These are phyloP conservation scores for Apophysomyces sp. DNA, from an alignment of 371 early-diverging fungal genomes.

Conservation along the genomic window DNA sequence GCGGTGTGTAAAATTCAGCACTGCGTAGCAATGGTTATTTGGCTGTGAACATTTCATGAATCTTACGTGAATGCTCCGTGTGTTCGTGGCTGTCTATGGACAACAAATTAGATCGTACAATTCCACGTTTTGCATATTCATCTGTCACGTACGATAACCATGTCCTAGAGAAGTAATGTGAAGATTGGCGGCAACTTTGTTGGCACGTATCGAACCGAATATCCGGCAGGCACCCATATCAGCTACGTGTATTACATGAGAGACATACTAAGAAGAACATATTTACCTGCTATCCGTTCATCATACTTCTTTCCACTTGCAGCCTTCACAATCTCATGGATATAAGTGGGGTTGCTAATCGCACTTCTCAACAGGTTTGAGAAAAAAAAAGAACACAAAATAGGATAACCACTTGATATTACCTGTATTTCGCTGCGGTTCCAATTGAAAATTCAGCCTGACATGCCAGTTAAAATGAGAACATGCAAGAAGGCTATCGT, in stretches of 20 bases:
- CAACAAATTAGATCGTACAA: neutral
- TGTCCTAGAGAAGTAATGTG: slow-evolving; percentile 91
- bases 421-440: slow-evolving; percentile 39
- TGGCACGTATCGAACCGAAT: slow-evolving; percentile 70
- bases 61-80: slow-evolving; percentile 68
- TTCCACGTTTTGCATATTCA: neutral
- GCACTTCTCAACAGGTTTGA: slow-evolving; percentile 6
- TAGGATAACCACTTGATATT: slow-evolving; percentile 2
- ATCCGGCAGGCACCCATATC: slow-evolving; percentile 74
- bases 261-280: neutral
- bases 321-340: slow-evolving; percentile 45
- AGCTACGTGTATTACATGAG: slow-evolving; percentile 9
- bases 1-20: slow-evolving; percentile 91
- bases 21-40: slow-evolving; percentile 30
- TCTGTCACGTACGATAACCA: slow-evolving; percentile 67
- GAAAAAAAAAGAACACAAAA: neutral
- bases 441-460: slow-evolving; percentile 48
- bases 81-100: slow-evolving; percentile 38
- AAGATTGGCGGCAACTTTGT: slow-evolving; percentile 85
- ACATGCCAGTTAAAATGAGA: slow-evolving; percentile 2
- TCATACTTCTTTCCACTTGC: slow-evolving; percentile 39
- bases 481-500: neutral
- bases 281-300: slow-evolving; percentile 32
- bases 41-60: neutral
- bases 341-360: slow-evolving; percentile 28